Percentiles rank a stretch among this genome's conserved stretches.
These are phyloP conservation scores for Fusarium avenaceum DNA, from an alignment of 2,329 filamentous ascomycete genomes.

Conservation along the genomic window DNA sequence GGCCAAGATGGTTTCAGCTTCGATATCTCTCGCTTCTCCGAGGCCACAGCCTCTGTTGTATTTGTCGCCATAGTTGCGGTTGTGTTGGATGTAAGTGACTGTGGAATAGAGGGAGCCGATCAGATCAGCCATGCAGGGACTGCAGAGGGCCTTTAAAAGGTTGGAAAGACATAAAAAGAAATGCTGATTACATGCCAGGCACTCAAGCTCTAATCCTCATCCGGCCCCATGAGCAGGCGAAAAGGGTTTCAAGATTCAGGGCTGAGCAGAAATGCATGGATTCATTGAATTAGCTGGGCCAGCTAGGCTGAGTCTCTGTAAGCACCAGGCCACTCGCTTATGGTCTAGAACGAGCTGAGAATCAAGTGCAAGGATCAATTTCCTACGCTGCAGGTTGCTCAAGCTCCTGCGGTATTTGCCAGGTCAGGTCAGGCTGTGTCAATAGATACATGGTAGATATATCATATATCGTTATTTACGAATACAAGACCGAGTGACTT, in stretches of 20 bases:
- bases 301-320: slow-evolving; percentile 24
- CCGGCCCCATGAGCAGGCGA: slow-evolving; percentile 14
- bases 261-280: slow-evolving; percentile 35
- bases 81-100: neutral
- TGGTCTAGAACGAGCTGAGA: slow-evolving; percentile 36
- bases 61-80: slow-evolving; percentile 21
- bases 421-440: neutral
- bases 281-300: slow-evolving; percentile 1
- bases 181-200: slow-evolving; percentile 28
- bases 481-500: too few relatives aligned
- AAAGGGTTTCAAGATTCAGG: slow-evolving; percentile 22
- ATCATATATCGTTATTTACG: slow-evolving; percentile 1
- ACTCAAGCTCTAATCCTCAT: slow-evolving; percentile 33
- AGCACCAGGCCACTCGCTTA: slow-evolving; percentile 25
- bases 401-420: neutral
- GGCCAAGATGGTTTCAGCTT: slow-evolving; percentile 43
- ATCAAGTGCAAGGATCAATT: neutral
- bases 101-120: neutral
- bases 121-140: neutral
- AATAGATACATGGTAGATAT: too few relatives aligned
- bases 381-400: neutral
- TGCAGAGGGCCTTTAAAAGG: slow-evolving; percentile 14
- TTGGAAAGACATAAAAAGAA: slow-evolving; percentile 1
- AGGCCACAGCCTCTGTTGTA: slow-evolving; percentile 9
- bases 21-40: slow-evolving; percentile 16